Base-by-base conservation (phyloP, 805 yeast species). In the Starmera caribaea region DNA sequence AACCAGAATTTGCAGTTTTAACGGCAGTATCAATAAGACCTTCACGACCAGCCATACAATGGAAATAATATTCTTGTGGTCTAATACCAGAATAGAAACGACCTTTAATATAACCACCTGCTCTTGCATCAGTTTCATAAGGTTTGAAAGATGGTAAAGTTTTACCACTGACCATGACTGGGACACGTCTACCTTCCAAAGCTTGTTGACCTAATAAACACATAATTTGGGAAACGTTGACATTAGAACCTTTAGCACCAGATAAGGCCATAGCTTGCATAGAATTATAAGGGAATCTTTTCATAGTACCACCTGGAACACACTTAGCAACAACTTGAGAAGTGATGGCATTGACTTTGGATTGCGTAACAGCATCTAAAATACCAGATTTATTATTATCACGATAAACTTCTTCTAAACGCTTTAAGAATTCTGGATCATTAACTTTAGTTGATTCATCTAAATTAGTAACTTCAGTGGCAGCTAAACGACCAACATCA, bases 21-120 rank as follows among this genome's bases (percentile, higher is more conserved):
- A 92, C 99, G 38, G 99, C 98, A 44, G 99, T 92, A 73, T 92
- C 99, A 68, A 92, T 92, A 57, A 92, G 76, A 69, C 99, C 99
- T 72, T 92, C 99, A 71, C 99, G 83, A 66, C 99, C 99, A 41
- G 99, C 98, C 98, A 92, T 92, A 72, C 97, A 92, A 68, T 92
- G 99, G 92, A 94, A 92, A 61, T 89, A 92, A 66, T 94, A 92
- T 63, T 92, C 99, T 66, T 92, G 99, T 5, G 98, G 98, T 61
- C 86, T 79, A 51, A 92, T 84, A 63, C 98, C 98, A 32, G 97
- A 87, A 62, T 87, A 94, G 79, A 92, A 92, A 53, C 99, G 83
- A 45, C 94, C 90, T 61, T 90, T 85, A 58, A 92, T 86, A 61
- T 87, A 92, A 41, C 99, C 99, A 71, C 99, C 99, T 21, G 99